Conservation (phyloP, 2,329 filamentous ascomycete genomes). For the Volutella citrinella region DNA sequence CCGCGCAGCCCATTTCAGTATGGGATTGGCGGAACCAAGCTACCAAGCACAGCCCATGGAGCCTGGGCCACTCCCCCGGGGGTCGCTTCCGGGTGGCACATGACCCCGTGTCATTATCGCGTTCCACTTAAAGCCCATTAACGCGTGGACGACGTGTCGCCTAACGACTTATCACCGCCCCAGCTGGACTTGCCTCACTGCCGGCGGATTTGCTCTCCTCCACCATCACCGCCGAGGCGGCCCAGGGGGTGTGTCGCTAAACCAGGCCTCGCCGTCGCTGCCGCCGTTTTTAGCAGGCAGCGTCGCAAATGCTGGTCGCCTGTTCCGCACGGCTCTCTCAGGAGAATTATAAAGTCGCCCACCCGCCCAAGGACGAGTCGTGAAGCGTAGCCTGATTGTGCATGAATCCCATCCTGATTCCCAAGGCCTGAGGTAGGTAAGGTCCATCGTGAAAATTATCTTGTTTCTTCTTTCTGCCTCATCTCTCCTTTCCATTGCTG, state of each 20-base stretch:
- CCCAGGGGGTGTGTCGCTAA: no score
- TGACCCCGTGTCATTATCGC: conserved; percentile 13
- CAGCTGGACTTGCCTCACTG: conserved; percentile 19
- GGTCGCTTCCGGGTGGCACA: conserved; percentile 14
- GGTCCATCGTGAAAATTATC: conserved; percentile 9
- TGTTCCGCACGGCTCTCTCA: no score
- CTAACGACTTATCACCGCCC: conserved; percentile 20
- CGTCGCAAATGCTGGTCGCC: conserved; percentile 8
- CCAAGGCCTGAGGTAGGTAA: conserved; percentile 33
- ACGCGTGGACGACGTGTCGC: conserved; percentile 12
- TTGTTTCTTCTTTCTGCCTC: conserved; percentile 14
- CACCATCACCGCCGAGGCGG: no score
- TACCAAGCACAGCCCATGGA: conserved; percentile 2
- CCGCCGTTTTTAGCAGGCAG: no score
- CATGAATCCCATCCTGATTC: conserved; percentile 10
- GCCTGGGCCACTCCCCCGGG: conserved; percentile 1
- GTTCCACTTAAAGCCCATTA: conserved; percentile 12
- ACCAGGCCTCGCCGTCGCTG: no score
- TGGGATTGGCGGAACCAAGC: no score
- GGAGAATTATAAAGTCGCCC: no score
- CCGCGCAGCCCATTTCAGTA: no score
- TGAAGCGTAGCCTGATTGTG: no score
- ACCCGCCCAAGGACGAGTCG: no score
- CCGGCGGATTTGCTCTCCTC: no score
- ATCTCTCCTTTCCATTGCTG: conserved; percentile 12